A percentile compares a stretch with the other conserved stretches of the same genome.
Evolutionary conservation across 768 basidiomycete genomes (phyloP).

Genomic region (Tricholoma terreum): DNA sequence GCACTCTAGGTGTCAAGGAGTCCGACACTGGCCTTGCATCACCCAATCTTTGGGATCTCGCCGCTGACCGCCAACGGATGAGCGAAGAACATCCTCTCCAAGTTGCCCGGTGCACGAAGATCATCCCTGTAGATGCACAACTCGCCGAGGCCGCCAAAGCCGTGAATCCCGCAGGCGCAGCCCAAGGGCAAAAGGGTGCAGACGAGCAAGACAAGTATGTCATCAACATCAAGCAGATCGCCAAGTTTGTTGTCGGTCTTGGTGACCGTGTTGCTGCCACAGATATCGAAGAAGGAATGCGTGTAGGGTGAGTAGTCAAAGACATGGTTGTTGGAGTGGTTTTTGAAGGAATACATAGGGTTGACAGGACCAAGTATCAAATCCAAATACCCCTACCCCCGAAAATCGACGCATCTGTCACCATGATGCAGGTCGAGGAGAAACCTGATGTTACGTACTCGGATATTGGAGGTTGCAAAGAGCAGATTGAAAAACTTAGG

Average conservation of each 20-base stretch:
- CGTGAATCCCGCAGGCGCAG: constrained; percentile 73
- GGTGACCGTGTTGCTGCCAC: constrained; percentile 96
- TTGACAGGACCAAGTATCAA: constrained; percentile 95
- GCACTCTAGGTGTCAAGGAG: constrained; percentile 81
- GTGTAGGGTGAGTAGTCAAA: constrained; percentile 79
- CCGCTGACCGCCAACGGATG: constrained; percentile 90
- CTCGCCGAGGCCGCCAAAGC: constrained; percentile 76
- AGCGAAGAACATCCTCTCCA: constrained; percentile 90
- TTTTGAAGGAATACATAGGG: constrained; percentile 43
- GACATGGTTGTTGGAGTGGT: neutral
- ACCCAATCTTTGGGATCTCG: constrained; percentile 96
- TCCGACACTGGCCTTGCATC: constrained; percentile 96
- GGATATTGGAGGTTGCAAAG: constrained; percentile 97
- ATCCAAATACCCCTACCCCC: constrained; percentile 98
- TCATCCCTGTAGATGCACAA: constrained; percentile 79
- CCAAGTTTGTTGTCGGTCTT: constrained; percentile 97
- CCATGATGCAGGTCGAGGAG: constrained; percentile 99
- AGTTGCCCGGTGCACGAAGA: constrained; percentile 98
- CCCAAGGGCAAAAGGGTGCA: constrained; percentile 90
- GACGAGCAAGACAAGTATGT: constrained; percentile 99
- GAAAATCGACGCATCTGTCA: constrained; percentile 98
- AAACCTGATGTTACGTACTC: constrained; percentile 98
- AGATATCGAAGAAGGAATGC: constrained; percentile 99
- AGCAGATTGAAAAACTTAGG: constrained; percentile 97
- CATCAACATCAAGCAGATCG: constrained; percentile 99